Conservation (phyloP, 495 filamentous ascomycete species). For the Lepidopterella palustris region DNA sequence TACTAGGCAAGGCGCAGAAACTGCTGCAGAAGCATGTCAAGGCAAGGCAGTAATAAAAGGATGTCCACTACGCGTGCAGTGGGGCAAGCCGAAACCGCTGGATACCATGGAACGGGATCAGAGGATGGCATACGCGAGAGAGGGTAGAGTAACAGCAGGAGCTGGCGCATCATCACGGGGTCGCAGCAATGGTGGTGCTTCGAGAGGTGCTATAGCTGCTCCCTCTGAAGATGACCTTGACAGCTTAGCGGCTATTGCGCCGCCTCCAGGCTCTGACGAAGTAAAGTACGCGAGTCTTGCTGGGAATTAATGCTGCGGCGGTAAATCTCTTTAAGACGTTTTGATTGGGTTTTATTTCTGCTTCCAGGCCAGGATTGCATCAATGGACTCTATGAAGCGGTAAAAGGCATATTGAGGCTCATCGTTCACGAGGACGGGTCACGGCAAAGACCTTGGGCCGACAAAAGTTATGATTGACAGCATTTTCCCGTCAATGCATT, state of each 20-base stretch:
- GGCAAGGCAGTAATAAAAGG: constrained; percentile 78
- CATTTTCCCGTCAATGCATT: constrained; percentile 31
- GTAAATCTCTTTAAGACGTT: not conserved
- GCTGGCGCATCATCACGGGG: constrained; percentile 17
- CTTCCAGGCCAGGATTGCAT: too few species aligned
- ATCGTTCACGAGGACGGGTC: too few species aligned
- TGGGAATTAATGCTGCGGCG: constrained; percentile 54
- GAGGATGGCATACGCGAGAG: constrained; percentile 64
- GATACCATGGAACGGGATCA: constrained; percentile 84
- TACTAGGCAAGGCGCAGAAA: constrained; percentile 73
- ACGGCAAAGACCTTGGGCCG: not conserved
- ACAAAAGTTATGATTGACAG: constrained; percentile 24
- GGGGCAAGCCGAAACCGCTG: constrained; percentile 85
- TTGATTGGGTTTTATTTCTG: constrained; percentile 27
- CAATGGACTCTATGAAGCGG: not conserved
- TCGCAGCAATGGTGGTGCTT: constrained; percentile 23
- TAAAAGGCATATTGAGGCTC: too few species aligned
- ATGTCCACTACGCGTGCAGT: constrained; percentile 80
- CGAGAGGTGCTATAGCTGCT: constrained; percentile 28
- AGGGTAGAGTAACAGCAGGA: constrained; percentile 58
- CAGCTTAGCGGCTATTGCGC: constrained; percentile 52
- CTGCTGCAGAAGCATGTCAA: constrained; percentile 74
- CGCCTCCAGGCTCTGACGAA: constrained; percentile 76
- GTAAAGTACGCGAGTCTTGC: constrained; percentile 79
- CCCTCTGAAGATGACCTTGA: constrained; percentile 43